Evolutionary conservation across 2,329 filamentous ascomycete species (phyloP).

Genomic region (Penicillium sumatraense): DNA sequence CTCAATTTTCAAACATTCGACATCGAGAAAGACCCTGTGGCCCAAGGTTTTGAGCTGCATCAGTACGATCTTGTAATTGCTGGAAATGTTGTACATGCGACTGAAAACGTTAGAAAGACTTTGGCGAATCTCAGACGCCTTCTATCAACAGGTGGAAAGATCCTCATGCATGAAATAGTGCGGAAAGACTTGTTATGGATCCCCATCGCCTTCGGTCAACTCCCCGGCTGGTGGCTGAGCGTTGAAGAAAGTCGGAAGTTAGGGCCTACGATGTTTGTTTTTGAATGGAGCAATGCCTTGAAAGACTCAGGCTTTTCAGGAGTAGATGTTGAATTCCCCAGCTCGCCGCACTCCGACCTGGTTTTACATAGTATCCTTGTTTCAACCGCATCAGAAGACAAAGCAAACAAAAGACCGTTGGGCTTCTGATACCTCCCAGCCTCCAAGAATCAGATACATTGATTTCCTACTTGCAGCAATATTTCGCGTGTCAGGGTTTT

Average conservation of each 20-base stretch:
- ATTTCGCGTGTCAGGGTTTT: background rate
- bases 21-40: slow-evolving; percentile 28
- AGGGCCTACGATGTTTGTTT: slow-evolving; percentile 23
- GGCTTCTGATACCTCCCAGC: background rate
- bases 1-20: slow-evolving; percentile 36
- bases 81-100: slow-evolving; percentile 40
- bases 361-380: slow-evolving; percentile 27
- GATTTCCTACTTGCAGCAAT: background rate
- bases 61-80: slow-evolving; percentile 42
- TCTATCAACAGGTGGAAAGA: slow-evolving; percentile 21
- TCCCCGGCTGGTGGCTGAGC: slow-evolving; percentile 28
- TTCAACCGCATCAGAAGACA: slow-evolving; percentile 14
- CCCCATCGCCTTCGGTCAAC: slow-evolving; percentile 26
- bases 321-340: slow-evolving; percentile 24
- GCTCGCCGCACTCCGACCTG: slow-evolving; percentile 16
- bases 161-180: slow-evolving; percentile 28
- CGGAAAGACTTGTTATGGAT: slow-evolving; percentile 27
- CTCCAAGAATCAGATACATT: background rate
- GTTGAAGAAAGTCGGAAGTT: slow-evolving; percentile 21
- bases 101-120: slow-evolving; percentile 17
- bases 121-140: slow-evolving; percentile 20
- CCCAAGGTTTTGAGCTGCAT: slow-evolving; percentile 33
- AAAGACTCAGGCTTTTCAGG: slow-evolving; percentile 21
- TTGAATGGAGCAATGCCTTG: slow-evolving; percentile 19
- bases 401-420: background rate